Conservation (phyloP, 768 basidiomycete species). For the Lentinus tigrinus region DNA sequence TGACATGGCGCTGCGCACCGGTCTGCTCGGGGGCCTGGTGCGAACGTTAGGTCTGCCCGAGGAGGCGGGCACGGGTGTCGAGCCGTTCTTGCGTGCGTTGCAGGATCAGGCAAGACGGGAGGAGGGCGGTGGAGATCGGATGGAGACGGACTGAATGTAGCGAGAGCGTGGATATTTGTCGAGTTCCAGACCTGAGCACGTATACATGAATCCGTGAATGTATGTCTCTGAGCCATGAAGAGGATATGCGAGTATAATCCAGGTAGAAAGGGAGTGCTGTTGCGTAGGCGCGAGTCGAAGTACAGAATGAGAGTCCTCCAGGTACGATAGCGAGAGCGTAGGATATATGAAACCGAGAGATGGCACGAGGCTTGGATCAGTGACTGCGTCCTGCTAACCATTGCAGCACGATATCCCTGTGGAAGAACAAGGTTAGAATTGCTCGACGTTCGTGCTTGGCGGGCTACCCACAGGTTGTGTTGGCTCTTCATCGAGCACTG, state of each 20-base stretch:
- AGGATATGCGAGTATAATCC: background rate
- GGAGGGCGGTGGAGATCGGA: conserved; percentile 51
- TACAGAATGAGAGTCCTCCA: conserved; percentile 12
- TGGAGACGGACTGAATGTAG: conserved; percentile 71
- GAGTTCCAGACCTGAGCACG: conserved; percentile 1
- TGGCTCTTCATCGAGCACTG: conserved; percentile 97
- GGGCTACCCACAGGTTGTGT: conserved; percentile 76
- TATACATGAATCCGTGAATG: no score
- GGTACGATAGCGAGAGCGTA: conserved; percentile 2
- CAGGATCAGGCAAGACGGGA: conserved; percentile 65
- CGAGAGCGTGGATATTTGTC: background rate
- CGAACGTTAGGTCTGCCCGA: conserved; percentile 79
- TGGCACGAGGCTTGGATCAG: conserved; percentile 29
- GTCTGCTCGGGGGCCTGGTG: conserved; percentile 73
- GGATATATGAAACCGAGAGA: background rate
- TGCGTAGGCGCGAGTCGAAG: background rate
- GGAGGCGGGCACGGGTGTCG: conserved; percentile 77
- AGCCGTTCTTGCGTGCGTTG: conserved; percentile 78
- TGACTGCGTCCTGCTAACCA: conserved; percentile 82
- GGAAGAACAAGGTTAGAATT: conserved; percentile 7
- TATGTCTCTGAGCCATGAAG: no score
- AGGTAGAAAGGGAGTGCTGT: background rate
- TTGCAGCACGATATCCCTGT: conserved; percentile 81
- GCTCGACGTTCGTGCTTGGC: background rate
- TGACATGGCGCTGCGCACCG: conserved; percentile 83